Evolutionary conservation across 164 flowering plant genomes (phyloP), one percentile per base, ranked within the genome.

Genomic region (Vitis amurensis): DNA sequence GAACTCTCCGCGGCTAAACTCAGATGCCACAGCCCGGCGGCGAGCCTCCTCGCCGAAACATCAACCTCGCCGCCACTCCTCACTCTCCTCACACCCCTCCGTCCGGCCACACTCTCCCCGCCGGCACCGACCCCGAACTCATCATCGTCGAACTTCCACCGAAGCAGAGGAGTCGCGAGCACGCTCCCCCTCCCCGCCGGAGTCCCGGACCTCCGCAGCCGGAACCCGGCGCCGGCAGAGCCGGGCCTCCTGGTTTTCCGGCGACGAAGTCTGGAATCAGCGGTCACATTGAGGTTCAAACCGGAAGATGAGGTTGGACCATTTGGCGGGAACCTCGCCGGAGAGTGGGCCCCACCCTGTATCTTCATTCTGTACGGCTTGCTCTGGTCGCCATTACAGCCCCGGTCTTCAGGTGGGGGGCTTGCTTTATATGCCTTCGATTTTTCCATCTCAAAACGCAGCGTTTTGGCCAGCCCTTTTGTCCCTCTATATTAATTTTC

Each of bases 111-210:
- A 51, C 52, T 63, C n/a, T 6, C 7, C 44, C n/a, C 56, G 9
- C 23, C 74, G 15, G 44, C 76, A 14, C 50, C 76, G 53, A 14
- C 60, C 4, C 29, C 71, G 61, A 55, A 70, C 77, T 58, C 65
- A 73, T 50, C 31, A 12, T 84, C 92, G 4, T 88, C 84, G 63
- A 81, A 80, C 87, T 91, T 91, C 98, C 98, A 92, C 55, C 79
- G 75, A 27, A 90, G 79, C 47, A 90, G 75, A 13, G 96, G 97
- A n/a, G 99, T 95, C 73, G 85, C 88, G n/a, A 94, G 98, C n/a
- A 91, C 76, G 74, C 87, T 85, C 79, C 90, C 78, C 73, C 77
- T 83, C 30, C 89, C 81, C 1, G 44, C 30, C 13, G 77, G 49
- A 29, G 64, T 74, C 4, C 78, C 84, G 27, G 74, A 75, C 60